These are phyloP conservation scores for Erodium texanum DNA, from an alignment of 441 rosid genomes.

Conservation along the genomic window DNA sequence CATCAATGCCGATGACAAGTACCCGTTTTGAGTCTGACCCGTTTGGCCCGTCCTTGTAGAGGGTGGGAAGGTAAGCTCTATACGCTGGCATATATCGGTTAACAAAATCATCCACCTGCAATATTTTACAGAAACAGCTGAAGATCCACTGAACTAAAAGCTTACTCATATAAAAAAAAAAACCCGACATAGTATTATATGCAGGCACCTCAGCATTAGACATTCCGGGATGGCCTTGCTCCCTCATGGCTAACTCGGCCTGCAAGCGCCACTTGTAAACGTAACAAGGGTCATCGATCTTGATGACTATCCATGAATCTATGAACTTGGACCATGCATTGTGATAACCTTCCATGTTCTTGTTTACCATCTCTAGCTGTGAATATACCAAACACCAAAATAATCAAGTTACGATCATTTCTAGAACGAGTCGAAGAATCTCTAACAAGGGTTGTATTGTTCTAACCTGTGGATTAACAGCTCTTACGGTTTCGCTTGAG, in stretches of 20 bases:
- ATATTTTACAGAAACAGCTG: not conserved
- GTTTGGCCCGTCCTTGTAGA: not conserved
- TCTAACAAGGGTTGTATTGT: no score
- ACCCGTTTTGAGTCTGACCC: not conserved
- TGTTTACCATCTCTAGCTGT: constrained; percentile 69
- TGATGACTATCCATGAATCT: constrained; percentile 73
- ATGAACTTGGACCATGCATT: constrained; percentile 83
- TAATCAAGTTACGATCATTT: not conserved
- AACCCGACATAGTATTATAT: no score
- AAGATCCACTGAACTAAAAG: not conserved
- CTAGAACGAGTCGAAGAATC: no score
- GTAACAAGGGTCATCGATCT: constrained; percentile 75
- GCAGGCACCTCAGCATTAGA: not conserved
- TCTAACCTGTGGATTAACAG: constrained; percentile 83
- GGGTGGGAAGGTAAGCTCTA: not conserved
- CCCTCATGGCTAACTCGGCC: not conserved
- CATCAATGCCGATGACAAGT: not conserved
- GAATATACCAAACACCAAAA: constrained; percentile 6
- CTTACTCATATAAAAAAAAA: no score
- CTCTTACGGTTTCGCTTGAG: constrained; percentile 49
- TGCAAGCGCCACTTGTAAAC: constrained; percentile 73
- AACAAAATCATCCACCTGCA: not conserved
- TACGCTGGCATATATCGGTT: not conserved
- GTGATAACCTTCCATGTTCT: constrained; percentile 74
- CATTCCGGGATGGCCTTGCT: not conserved